Evolutionary conservation across 1,284 basidiomycete genomes (phyloP), one percentile per base, ranked within the genome.

Genomic region (Fomes fomentarius): DNA sequence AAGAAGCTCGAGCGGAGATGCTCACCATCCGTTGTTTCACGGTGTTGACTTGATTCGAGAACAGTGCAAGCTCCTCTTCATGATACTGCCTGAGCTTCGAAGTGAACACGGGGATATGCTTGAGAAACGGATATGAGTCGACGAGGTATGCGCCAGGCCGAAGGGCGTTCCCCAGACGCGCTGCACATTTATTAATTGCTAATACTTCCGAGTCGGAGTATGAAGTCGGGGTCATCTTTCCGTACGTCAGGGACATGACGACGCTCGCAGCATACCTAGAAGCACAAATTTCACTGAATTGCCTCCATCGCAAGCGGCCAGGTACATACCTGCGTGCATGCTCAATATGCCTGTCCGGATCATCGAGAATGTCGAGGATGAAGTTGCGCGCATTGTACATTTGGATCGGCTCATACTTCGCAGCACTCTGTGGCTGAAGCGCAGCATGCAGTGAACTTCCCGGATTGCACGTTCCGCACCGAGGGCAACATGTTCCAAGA

Each of bases 231-330:
- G 56, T 74, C 30, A 76, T 71, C 54, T 83, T 84, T 0, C 86
- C 87, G 57, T 89, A 89, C 7, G 86, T 82, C 42, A 89, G 74
- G 2, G 80, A 76, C 69, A 89, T 76, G 2, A 87, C 84, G 0
- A 88, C 78, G 0, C 80, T 81, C 0, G 85, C 81, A 0, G 85
- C 81, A 60, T 84, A 89, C 28, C 85, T 87, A 57, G 3, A 14
- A 2, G 10, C 2, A 9, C 11, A 19, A 14, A 1, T 22, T 19
- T 7, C 26, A 14, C 34, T 10, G 19, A 33, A 6, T 24, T 2
- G 30, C 19, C 15, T 9, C 7, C 19, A 21, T 24, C 24, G 19
- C 2, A 19, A 24, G n/a, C 10, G 24, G 1, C 5, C 12, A 11
- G n/a, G 11, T 31, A 44, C 41, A 10, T n/a, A 38, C 52, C 46